These are phyloP conservation scores for Teunomyces lycoperdinae DNA, from an alignment of 805 yeast species.

Conservation along the genomic window DNA sequence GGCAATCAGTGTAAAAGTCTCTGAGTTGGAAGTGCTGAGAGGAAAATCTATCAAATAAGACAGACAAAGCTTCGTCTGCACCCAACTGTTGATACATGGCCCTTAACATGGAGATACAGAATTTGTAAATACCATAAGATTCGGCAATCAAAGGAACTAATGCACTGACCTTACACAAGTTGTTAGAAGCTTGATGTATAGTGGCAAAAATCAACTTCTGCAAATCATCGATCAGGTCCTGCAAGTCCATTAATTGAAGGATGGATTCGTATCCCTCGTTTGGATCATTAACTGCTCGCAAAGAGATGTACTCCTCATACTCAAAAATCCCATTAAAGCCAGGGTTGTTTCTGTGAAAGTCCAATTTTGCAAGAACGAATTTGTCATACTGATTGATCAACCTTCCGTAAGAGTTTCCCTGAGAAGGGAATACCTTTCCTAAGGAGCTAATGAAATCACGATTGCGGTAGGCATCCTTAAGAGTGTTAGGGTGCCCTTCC, in stretches of 20 bases:
- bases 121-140: slow-evolving; percentile 88
- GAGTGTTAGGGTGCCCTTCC: slow-evolving; percentile 90
- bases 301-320: slow-evolving; percentile 89
- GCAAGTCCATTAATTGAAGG: slow-evolving; percentile 78
- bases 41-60: slow-evolving; percentile 67
- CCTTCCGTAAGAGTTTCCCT: slow-evolving; percentile 57
- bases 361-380: slow-evolving; percentile 67
- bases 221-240: slow-evolving; percentile 77
- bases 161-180: slow-evolving; percentile 80
- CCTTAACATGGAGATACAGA: slow-evolving; percentile 83
- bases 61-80: slow-evolving; percentile 72
- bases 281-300: slow-evolving; percentile 86
- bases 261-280: slow-evolving; percentile 93
- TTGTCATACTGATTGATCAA: slow-evolving; percentile 75
- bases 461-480: slow-evolving; percentile 77
- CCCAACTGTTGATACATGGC: slow-evolving; percentile 77
- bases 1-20: slow-evolving; percentile 88
- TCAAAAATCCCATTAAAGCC: slow-evolving; percentile 95
- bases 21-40: slow-evolving; percentile 69
- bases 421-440: slow-evolving; percentile 49
- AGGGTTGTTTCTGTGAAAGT: slow-evolving; percentile 79
- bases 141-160: slow-evolving; percentile 89
- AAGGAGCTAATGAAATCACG: slow-evolving; percentile 75
- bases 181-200: slow-evolving; percentile 54
- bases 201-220: slow-evolving; percentile 75